phyloP scores from a whole-genome alignment of 345 rosid genomes.

The Cardamine resedifolia region DNA sequence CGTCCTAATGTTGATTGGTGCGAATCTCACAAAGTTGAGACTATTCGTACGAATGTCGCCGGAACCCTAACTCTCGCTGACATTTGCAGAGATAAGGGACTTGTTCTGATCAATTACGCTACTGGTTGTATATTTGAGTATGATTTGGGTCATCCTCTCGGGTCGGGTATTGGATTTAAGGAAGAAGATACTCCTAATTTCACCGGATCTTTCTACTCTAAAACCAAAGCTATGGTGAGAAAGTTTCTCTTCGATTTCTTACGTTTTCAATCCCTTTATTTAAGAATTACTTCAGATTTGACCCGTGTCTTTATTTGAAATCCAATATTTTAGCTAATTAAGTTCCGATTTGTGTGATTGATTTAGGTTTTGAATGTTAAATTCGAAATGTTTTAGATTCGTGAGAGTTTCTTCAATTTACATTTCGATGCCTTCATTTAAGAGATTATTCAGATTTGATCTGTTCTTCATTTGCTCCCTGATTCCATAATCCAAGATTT shows the following conservation, averaged over 20 bases:
- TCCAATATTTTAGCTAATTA: neutral
- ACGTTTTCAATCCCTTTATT: neutral
- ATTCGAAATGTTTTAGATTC: neutral
- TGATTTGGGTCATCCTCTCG: constrained; percentile 63
- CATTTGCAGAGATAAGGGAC: constrained; percentile 68
- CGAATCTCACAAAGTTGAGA: constrained; percentile 90
- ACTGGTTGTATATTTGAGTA: constrained; percentile 94
- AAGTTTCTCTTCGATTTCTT: neutral
- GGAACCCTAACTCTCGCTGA: constrained; percentile 91
- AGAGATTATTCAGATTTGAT: neutral
- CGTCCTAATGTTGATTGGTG: constrained; percentile 97
- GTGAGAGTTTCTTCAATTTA: neutral
- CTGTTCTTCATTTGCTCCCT: neutral
- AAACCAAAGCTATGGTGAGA: constrained; percentile 94
- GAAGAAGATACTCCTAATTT: constrained; percentile 92
- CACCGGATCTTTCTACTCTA: constrained; percentile 83
- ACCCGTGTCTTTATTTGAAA: neutral
- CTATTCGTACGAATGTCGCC: constrained; percentile 77
- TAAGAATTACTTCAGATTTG: neutral
- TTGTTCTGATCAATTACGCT: constrained; percentile 72
- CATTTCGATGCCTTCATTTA: neutral
- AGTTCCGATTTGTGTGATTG: neutral
- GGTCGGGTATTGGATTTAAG: constrained; percentile 84
- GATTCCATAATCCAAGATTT: neutral
- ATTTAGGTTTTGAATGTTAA: neutral